Conservation (phyloP, 257 asterid genomes). For the Henckelia pumila region DNA sequence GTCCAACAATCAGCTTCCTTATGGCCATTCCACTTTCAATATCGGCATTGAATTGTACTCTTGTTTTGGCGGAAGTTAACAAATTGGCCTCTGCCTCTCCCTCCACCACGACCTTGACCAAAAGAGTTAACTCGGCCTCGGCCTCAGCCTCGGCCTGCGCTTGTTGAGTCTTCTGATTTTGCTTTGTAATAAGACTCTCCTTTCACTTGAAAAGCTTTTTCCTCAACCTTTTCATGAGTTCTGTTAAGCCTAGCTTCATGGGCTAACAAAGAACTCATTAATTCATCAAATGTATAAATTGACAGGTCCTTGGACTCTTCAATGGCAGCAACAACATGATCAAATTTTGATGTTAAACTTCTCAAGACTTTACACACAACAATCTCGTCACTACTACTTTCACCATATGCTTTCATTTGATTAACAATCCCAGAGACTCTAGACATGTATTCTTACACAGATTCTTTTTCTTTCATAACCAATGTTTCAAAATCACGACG, state of each 20-base stretch:
- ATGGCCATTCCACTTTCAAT: conserved; percentile 13
- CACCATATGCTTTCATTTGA: no score
- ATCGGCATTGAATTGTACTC: background rate
- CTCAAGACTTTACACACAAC: background rate
- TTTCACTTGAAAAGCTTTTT: conserved; percentile 17
- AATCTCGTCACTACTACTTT: no score
- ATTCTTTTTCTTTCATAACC: background rate
- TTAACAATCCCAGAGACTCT: background rate
- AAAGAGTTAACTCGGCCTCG: background rate
- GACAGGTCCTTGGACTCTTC: conserved; percentile 16
- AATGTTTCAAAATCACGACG: background rate
- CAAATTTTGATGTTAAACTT: conserved; percentile 21
- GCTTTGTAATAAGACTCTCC: background rate
- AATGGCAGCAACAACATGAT: conserved; percentile 12
- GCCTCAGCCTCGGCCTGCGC: background rate
- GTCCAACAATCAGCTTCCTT: conserved; percentile 14
- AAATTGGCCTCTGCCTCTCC: background rate
- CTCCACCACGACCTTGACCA: conserved; percentile 7
- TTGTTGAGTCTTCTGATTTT: background rate
- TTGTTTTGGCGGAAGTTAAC: background rate
- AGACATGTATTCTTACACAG: background rate
- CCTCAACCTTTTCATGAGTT: conserved; percentile 1
- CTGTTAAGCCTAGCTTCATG: conserved; percentile 19
- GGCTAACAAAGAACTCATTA: conserved; percentile 19
- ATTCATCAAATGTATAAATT: background rate